Evolutionary conservation across 139 green algal genomes (phyloP), one percentile per base, ranked within the genome.

Genomic region (Yamagishiella unicocca): DNA sequence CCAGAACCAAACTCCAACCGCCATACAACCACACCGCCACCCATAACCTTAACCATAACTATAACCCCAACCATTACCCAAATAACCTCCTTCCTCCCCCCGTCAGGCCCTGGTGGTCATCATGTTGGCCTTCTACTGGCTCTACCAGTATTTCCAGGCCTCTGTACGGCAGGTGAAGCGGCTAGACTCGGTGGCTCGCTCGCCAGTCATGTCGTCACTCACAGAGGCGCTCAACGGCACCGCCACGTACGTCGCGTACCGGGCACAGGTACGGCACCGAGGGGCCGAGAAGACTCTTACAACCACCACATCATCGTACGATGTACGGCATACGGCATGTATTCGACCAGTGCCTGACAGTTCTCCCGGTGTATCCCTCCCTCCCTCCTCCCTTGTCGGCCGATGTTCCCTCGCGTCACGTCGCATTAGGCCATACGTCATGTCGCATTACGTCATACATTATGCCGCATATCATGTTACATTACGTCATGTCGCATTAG

Each of bases 101-200:
- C 37, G 17, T 8, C 68, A 76, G 68, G 88, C 93, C 21, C 88
- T 98, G 21, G 61, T 95, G 10, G 92, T 90, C 25, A 95, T 97
- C 82, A 71, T 96, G 77, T 72, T 66, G 53, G 74, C 94, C 38
- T 96, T 96, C 90, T 94, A 89, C 82, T 90, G 89, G 58, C 90
- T 96, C 10, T 96, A 95, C 83, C 46, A 81, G 2, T 95, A 95
- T 88, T 95, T 93, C 86, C 92, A 95, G 89, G 80, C 91, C 0
- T 94, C 89, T 21, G 91, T 95, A 80, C 76, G 89, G 61, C 94
- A 97, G 90, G 83, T 97, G 73, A 97, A 98, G 91, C 92, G 96
- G 21, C 87, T 98, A 68, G 96, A 98, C 58, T 92, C 94, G 14
- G 92, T 98, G 2, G 53, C 88, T 31, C 94, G 95, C 53, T 97